Evolutionary conservation across 73 alveolate species (phyloP).

Genomic region (Chromera velia): DNA sequence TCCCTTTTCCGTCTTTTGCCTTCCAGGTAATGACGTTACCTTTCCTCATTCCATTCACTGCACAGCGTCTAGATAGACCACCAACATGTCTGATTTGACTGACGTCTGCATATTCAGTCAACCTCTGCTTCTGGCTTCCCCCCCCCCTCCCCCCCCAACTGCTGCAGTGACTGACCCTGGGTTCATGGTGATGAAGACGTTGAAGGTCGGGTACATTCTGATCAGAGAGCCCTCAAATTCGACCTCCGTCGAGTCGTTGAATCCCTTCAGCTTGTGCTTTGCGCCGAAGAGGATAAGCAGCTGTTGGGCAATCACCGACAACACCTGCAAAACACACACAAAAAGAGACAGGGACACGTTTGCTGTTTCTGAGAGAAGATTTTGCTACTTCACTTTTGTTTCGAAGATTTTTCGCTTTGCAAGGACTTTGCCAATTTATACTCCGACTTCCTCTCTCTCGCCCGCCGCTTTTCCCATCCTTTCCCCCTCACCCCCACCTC

Average conservation of each 20-base stretch:
- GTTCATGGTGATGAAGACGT: constrained; percentile 99
- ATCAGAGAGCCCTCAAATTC: constrained; percentile 85
- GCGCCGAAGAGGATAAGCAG: constrained; percentile 80
- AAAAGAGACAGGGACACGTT: background rate
- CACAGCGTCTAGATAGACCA: background rate
- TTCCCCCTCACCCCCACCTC: constrained; percentile 62
- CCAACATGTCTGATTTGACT: background rate
- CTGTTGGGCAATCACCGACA: constrained; percentile 82
- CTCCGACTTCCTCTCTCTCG: constrained; percentile 88
- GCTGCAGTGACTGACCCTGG: constrained; percentile 74
- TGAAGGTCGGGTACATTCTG: constrained; percentile 89
- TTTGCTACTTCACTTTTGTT: no score
- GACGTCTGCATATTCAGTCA: background rate
- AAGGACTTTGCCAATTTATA: no score
- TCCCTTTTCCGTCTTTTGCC: background rate
- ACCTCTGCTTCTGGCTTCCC: background rate
- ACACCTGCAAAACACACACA: constrained; percentile 45
- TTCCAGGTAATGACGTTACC: background rate
- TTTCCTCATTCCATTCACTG: background rate
- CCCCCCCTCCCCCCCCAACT: background rate
- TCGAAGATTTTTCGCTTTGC: no score
- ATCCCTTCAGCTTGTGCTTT: constrained; percentile 48
- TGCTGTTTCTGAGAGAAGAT: no score
- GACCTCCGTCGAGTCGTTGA: constrained; percentile 52
- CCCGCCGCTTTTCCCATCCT: constrained; percentile 81